These are phyloP conservation scores for Hibiscus trionum DNA, from an alignment of 345 rosid species.

Conservation along the genomic window DNA sequence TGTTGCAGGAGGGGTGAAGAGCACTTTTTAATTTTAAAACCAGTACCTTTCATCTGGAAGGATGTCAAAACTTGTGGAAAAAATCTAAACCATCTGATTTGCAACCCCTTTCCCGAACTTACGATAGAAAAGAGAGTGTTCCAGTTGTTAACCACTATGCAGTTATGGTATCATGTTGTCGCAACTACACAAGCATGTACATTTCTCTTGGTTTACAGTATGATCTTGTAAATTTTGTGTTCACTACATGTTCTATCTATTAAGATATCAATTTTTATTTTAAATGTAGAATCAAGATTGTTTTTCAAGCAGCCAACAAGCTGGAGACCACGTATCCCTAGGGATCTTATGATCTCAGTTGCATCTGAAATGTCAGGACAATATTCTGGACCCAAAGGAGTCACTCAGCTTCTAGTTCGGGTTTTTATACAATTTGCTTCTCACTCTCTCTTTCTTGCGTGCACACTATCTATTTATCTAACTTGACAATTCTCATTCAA, in stretches of 20 bases:
- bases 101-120: constrained; percentile 35
- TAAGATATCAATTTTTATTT: constrained; percentile 12
- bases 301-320: constrained; percentile 79
- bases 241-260: constrained; percentile 11
- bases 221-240: constrained; percentile 7
- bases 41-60: constrained; percentile 51
- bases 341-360: constrained; percentile 90
- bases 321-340: constrained; percentile 78
- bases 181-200: constrained; percentile 72
- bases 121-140: constrained; percentile 42
- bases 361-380: constrained; percentile 71
- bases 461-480: neutral
- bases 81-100: constrained; percentile 34
- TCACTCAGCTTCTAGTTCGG: constrained; percentile 84
- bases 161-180: constrained; percentile 79
- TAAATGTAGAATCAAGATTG: constrained; percentile 65
- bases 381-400: constrained; percentile 49
- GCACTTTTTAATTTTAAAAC: constrained; percentile 87
- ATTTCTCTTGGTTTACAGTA: constrained; percentile 13
- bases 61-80: constrained; percentile 41
- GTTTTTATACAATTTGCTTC: constrained; percentile 26
- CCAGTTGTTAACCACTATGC: constrained; percentile 56
- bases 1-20: constrained; percentile 89
- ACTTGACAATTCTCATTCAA: constrained; percentile 11
- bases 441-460: constrained; percentile 1